Evolutionary conservation across 2,329 filamentous ascomycete species (phyloP).

Genomic region (Cadophora malorum): DNA sequence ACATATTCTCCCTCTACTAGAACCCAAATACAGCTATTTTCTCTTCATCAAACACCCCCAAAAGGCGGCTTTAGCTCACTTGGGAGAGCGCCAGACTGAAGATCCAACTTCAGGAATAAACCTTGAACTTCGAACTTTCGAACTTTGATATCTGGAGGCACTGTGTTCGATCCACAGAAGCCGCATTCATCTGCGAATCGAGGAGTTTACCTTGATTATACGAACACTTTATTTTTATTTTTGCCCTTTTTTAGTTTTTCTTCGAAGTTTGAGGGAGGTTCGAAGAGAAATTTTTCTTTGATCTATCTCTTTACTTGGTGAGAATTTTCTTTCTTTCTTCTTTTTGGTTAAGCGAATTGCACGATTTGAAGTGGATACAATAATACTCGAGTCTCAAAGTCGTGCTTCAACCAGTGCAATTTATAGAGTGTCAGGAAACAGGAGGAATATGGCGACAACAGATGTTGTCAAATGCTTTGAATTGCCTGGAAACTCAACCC

Average conservation of each 20-base stretch:
- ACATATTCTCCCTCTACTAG: neutral
- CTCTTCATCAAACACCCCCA: constrained; percentile 13
- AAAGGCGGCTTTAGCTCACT: constrained; percentile 29
- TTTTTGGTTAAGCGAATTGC: neutral
- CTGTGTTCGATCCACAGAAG: constrained; percentile 31
- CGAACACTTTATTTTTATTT: constrained; percentile 20
- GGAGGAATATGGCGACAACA: neutral
- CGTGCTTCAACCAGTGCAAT: too few relatives aligned
- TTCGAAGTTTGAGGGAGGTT: too few relatives aligned
- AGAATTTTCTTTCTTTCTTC: neutral
- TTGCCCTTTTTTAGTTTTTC: neutral
- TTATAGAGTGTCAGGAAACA: too few relatives aligned
- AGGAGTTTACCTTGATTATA: constrained; percentile 21
- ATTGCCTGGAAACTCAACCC: constrained; percentile 1
- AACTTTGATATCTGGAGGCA: constrained; percentile 26
- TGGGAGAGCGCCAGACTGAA: constrained; percentile 31
- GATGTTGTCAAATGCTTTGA: constrained; percentile 12
- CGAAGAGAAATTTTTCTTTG: too few relatives aligned
- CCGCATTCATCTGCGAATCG: constrained; percentile 27
- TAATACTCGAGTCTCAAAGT: too few relatives aligned
- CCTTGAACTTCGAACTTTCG: constrained; percentile 1
- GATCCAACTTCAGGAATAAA: constrained; percentile 17
- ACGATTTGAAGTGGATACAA: neutral
- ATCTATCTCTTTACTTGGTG: neutral
- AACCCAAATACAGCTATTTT: neutral